phyloP scores from a whole-genome alignment of 1,284 basidiomycete genomes.

The Rhodofomes roseus region DNA sequence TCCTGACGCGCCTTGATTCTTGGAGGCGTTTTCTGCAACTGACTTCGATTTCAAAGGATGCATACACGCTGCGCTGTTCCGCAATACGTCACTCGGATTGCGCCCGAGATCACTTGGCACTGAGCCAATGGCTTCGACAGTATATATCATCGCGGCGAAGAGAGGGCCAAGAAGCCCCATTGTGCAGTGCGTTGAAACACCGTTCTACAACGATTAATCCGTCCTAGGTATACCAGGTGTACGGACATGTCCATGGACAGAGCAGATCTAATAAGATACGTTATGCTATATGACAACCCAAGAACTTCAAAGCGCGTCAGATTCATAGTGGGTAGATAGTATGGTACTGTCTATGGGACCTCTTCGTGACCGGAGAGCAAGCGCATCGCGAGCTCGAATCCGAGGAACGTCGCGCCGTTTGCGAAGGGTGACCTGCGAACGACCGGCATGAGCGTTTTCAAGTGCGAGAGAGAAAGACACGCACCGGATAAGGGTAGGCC shows the following conservation, averaged over 20 bases:
- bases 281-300: not conserved
- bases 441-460: slow-evolving; percentile 7
- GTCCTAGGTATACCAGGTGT: not conserved
- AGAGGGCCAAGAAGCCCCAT: not conserved
- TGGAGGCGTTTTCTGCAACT: no score
- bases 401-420: slow-evolving; percentile 91
- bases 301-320: not conserved
- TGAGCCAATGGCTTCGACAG: no score
- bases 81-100: no score
- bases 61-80: no score
- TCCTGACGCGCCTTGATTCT: no score
- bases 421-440: slow-evolving; percentile 77
- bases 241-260: not conserved
- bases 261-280: not conserved
- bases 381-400: slow-evolving; percentile 85
- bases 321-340: not conserved
- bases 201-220: not conserved
- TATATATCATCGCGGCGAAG: no score
- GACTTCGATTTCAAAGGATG: no score
- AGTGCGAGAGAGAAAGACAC: slow-evolving; percentile 22
- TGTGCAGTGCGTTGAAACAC: not conserved
- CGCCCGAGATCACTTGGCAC: no score
- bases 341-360: not conserved
- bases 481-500: slow-evolving; percentile 87
- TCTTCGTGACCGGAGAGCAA: slow-evolving; percentile 33